Evolutionary conservation across 164 flowering plant genomes (phyloP), one percentile per base, ranked within the genome.

Genomic region (Dillenia turbinata): DNA sequence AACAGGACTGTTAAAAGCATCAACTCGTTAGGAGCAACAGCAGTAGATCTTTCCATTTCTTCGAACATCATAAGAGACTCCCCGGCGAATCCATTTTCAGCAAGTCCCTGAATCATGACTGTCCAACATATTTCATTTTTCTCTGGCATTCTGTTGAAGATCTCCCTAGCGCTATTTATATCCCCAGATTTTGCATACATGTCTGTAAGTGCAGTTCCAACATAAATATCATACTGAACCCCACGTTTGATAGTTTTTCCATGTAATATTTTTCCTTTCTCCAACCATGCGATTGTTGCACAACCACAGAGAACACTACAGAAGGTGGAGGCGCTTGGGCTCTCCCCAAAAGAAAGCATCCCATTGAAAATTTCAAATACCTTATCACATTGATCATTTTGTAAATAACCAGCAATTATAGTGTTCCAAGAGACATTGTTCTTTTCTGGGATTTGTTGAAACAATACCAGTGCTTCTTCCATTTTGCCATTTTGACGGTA

Each of bases 101-200:
- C 86, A 48, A 86, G 84, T 62, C 85, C 88, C 59, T 84, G 88
- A 63, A 86, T 76, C 87, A 86, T 81, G 43, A 73, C 87, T 46
- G 82, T 81, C 86, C 87, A 88, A 46, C 81, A 68, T 9, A 83
- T 57, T 61, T 82, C 81, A 68, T 85, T 78, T 64, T 71, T 78
- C 44, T 63, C 67, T 1, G 69, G 64, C 86, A 87, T 83, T 66
- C 66, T 64, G 44, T 73, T 48, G 24, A 87, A 87, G 26, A 82
- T 69, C 64, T 10, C 51, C 63, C 44, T 79, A 45, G 85, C 66
- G 67, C 74, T 74, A 47, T 64, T 75, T 44, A 86, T 75, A 26
- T 81, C 79, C 40, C 94, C 90, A 33, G 78, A 85, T 65, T 84
- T 85, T 17, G 89, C 82, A 70, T 88, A 84, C 89, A 86, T 82